Base-by-base conservation (phyloP, 768 basidiomycete genomes). In the Strobilomyces confusus region DNA sequence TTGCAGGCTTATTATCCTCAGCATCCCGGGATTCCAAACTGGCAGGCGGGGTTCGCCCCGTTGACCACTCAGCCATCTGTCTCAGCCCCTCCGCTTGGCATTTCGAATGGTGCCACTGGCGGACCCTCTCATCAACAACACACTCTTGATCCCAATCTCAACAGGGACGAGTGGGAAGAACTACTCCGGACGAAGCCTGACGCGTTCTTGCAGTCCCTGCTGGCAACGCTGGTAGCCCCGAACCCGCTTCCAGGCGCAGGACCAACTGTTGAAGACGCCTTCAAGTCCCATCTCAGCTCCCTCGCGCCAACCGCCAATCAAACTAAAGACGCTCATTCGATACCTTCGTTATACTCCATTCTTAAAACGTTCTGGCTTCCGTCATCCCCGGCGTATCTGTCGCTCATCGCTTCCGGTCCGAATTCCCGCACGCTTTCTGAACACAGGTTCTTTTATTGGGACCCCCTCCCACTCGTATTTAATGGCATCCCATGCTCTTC, bases 341-440 rank as follows among this genome's bases (percentile, higher is more conserved):
- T 87, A 33, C 88, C 89, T 0, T 80, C 83, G 0, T 72, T 90
- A 0, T 92, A 91, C 65, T 86, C 84, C 8, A 80, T 87, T 55
- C 74, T 91, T 38, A 89, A 87, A 66, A 89, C 89, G 0, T 91
- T 92, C 58, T 91, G 89, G 89, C 75, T 92, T 14, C 89, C 89
- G 0, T 83, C 82, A 0, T 89, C 87, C 0, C 88, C 89, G 0
- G 76, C 83, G 0, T 91, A 89, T 62, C 87, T 89, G 58, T 81
- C 83, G 0, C 75, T 89, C 36, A 89, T 88, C 11, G 86, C 86
- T 23, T 88, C 87, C 2, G 68, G 68, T n/a, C 78, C 86, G 1
- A 81, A 82, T 11, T 75, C 84, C 12, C 82, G 87, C 36, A 86
- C 81, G 0, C 82, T 85, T 2, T 83, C 85, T 7, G 83, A 88